Percentiles rank a stretch among this genome's conserved stretches.
These are phyloP conservation scores for Cutaneotrichosporon spelunceum DNA, from an alignment of 1,284 basidiomycete genomes.

Conservation along the genomic window DNA sequence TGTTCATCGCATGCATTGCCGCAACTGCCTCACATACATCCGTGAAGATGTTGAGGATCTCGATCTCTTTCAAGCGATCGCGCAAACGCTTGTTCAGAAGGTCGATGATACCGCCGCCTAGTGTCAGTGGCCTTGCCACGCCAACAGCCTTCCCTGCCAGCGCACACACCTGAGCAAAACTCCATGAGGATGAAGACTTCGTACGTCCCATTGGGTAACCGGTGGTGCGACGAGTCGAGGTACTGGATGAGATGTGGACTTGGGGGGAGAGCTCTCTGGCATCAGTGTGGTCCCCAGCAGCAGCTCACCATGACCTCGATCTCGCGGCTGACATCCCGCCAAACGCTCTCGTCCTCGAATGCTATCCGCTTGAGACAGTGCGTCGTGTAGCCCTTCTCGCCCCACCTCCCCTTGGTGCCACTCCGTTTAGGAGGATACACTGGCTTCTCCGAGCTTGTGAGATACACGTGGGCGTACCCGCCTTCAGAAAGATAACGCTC, in stretches of 20 bases:
- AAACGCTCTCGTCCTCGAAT: constrained; percentile 81
- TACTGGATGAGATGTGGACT: constrained; percentile 46
- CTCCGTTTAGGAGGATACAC: constrained; percentile 58
- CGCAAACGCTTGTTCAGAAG: constrained; percentile 96
- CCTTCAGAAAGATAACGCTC: constrained; percentile 92
- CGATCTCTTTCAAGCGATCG: constrained; percentile 86
- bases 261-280: constrained; percentile 40
- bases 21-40: constrained; percentile 90
- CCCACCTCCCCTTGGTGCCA: constrained; percentile 51
- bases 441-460: constrained; percentile 79
- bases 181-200: constrained; percentile 99
- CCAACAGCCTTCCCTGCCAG: not conserved
- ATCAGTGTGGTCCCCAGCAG: constrained; percentile 4
- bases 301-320: constrained; percentile 92
- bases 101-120: constrained; percentile 97
- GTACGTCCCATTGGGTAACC: constrained; percentile 73
- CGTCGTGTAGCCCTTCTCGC: constrained; percentile 62
- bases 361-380: constrained; percentile 98
- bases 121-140: not conserved
- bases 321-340: constrained; percentile 94
- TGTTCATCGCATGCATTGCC: constrained; percentile 89
- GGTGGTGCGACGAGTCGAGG: constrained; percentile 69
- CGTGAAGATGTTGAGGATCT: constrained; percentile 96
- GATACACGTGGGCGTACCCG: constrained; percentile 97
- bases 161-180: constrained; percentile 66